A percentile compares a stretch with the other conserved stretches of the same genome.
Evolutionary conservation across 768 basidiomycete species (phyloP).

Genomic region (Pleurotus giganteus): DNA sequence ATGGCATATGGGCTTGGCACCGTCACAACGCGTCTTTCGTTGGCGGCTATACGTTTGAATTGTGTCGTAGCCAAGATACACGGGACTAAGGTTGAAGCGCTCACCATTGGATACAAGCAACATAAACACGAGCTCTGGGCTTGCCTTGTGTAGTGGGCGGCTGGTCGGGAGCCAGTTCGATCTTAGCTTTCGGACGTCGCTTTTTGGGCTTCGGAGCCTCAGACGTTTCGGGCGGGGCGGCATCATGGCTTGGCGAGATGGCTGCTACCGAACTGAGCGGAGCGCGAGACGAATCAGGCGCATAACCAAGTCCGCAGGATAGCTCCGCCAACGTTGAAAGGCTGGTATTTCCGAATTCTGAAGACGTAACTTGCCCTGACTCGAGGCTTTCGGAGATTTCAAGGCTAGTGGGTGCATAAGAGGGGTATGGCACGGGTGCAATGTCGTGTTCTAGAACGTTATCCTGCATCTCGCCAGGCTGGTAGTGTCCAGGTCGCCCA

Average conservation of each 20-base stretch:
- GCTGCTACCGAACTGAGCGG: neutral
- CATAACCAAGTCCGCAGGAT: conserved; percentile 2
- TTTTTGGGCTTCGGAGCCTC: conserved; percentile 26
- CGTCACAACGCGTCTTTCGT: conserved; percentile 82
- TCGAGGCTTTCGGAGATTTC: no score
- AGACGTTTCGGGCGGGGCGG: neutral
- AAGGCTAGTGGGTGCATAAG: no score
- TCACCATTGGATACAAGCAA: conserved; percentile 79
- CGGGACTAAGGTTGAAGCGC: conserved; percentile 7
- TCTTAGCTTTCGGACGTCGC: conserved; percentile 54
- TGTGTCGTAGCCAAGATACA: conserved; percentile 5
- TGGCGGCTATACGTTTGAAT: conserved; percentile 48
- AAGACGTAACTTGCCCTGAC: neutral
- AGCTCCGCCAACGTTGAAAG: conserved; percentile 3
- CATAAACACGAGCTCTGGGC: conserved; percentile 69
- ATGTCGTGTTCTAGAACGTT: neutral
- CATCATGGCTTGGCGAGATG: neutral
- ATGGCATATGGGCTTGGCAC: conserved; percentile 72
- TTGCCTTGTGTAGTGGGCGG: conserved; percentile 83
- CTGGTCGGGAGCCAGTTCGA: conserved; percentile 72
- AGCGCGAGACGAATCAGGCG: neutral
- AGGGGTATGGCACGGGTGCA: no score
- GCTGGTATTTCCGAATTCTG: conserved; percentile 1
- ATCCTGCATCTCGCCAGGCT: neutral
- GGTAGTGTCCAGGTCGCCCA: neutral